Conservation (phyloP, 805 yeast species). For the Candida sakaeoensis region DNA sequence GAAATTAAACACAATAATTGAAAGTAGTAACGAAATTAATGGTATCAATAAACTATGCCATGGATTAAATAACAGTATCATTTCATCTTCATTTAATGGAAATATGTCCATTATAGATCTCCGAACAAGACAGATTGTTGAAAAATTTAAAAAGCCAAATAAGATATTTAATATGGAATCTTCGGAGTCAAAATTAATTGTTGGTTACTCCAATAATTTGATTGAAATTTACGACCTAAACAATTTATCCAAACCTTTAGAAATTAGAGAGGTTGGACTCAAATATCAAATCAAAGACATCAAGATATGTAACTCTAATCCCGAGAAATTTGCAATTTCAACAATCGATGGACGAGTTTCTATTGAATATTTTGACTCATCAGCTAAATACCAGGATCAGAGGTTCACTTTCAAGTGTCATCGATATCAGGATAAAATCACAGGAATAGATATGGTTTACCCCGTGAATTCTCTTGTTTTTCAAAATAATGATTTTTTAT, state of each 20-base stretch:
- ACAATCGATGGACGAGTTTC: slow-evolving; percentile 84
- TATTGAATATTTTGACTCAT: slow-evolving; percentile 60
- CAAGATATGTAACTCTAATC: slow-evolving; percentile 45
- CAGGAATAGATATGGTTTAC: slow-evolving; percentile 47
- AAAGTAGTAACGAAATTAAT: slow-evolving; percentile 15
- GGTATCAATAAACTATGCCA: slow-evolving; percentile 37
- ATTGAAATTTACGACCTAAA: slow-evolving; percentile 54
- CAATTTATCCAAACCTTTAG: slow-evolving; percentile 41
- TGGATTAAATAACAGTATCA: slow-evolving; percentile 26
- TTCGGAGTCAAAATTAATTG: slow-evolving; percentile 39
- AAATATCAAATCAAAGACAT: slow-evolving; percentile 61
- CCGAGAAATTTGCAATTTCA: slow-evolving; percentile 58
- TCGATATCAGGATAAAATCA: slow-evolving; percentile 36
- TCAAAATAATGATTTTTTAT: slow-evolving; percentile 33
- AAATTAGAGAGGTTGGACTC: slow-evolving; percentile 58
- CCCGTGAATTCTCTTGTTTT: slow-evolving; percentile 51
- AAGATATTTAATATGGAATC: slow-evolving; percentile 66
- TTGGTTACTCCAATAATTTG: slow-evolving; percentile 51
- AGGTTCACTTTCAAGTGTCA: slow-evolving; percentile 85
- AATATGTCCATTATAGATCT: slow-evolving; percentile 46
- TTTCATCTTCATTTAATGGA: slow-evolving; percentile 65
- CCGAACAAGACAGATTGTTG: slow-evolving; percentile 11
- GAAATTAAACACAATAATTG: slow-evolving; percentile 6
- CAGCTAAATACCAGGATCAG: slow-evolving; percentile 37
- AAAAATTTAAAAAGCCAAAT: slow-evolving; percentile 9